Evolutionary conservation across 208 protist species (phyloP).

Genomic region (Wallacemonas sp.): DNA sequence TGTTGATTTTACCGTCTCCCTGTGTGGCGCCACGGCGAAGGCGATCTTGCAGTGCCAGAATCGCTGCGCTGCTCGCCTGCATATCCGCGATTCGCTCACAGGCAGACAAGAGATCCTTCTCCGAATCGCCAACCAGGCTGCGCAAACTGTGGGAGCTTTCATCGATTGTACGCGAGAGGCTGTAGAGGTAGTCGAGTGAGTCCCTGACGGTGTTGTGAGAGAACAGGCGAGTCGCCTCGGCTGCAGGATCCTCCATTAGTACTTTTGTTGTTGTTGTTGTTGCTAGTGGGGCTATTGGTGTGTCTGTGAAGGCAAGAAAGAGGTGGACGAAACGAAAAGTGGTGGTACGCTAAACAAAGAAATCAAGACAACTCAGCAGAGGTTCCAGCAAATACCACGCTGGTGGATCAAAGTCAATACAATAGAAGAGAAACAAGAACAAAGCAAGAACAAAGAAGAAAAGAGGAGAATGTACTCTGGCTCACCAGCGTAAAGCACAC

Average conservation of each 20-base stretch:
- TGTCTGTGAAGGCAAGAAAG: slow-evolving; percentile 6
- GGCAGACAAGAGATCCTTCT: slow-evolving; percentile 52
- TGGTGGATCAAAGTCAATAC: too few species aligned
- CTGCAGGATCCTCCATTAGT: slow-evolving; percentile 43
- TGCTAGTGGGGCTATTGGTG: not conserved
- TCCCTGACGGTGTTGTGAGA: slow-evolving; percentile 56
- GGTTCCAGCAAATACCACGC: too few species aligned
- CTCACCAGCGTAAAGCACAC: too few species aligned
- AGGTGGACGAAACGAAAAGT: too few species aligned
- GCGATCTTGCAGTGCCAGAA: slow-evolving; percentile 32
- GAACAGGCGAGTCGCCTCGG: slow-evolving; percentile 68
- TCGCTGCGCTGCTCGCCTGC: slow-evolving; percentile 40
- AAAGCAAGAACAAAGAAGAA: too few species aligned
- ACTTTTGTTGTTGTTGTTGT: slow-evolving; percentile 13
- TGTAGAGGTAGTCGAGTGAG: slow-evolving; percentile 51
- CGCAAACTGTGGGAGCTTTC: slow-evolving; percentile 49
- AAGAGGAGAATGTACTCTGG: too few species aligned
- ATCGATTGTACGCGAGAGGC: slow-evolving; percentile 52
- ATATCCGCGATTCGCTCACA: slow-evolving; percentile 64
- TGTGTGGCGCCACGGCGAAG: not conserved
- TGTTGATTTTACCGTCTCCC: not conserved
- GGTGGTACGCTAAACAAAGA: too few species aligned
- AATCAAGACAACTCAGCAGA: too few species aligned
- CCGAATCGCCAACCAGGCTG: slow-evolving; percentile 54
- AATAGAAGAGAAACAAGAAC: too few species aligned